phyloP scores from a whole-genome alignment of 2,329 filamentous ascomycete species.

The Dendryphion nanum region DNA sequence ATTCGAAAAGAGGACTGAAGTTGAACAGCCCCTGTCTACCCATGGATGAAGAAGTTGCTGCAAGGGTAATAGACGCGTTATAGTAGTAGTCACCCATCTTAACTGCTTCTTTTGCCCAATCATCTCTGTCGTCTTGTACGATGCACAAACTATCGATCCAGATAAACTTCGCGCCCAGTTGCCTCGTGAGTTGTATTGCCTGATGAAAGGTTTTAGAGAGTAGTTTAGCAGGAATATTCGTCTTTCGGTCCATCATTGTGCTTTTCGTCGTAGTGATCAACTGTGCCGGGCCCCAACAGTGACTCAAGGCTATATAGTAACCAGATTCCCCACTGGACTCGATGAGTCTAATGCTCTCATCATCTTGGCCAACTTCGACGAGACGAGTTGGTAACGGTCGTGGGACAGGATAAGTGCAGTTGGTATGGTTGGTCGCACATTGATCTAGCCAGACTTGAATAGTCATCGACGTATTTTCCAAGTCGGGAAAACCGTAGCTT shows the following conservation, averaged over 20 bases:
- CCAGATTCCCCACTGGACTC: slow-evolving; percentile 4
- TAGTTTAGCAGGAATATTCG: background rate
- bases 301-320: slow-evolving; percentile 13
- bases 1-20: background rate
- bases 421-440: too few species aligned
- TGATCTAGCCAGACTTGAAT: too few species aligned
- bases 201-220: slow-evolving; percentile 16
- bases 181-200: slow-evolving; percentile 12
- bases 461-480: too few species aligned
- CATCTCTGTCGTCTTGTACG: background rate
- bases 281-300: slow-evolving; percentile 11
- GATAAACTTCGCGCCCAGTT: slow-evolving; percentile 11
- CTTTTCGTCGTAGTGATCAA: slow-evolving; percentile 5
- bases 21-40: slow-evolving; percentile 1
- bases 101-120: background rate
- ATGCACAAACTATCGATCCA: background rate
- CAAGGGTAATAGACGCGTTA: background rate
- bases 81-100: background rate
- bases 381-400: slow-evolving; percentile 8
- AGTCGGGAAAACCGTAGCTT: too few species aligned
- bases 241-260: slow-evolving; percentile 4
- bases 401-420: too few species aligned
- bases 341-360: slow-evolving; percentile 2
- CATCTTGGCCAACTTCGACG: slow-evolving; percentile 6
- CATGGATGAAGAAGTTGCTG: slow-evolving; percentile 1